Base-by-base conservation (phyloP, 768 basidiomycete species). In the Auriscalpium vulgare region DNA sequence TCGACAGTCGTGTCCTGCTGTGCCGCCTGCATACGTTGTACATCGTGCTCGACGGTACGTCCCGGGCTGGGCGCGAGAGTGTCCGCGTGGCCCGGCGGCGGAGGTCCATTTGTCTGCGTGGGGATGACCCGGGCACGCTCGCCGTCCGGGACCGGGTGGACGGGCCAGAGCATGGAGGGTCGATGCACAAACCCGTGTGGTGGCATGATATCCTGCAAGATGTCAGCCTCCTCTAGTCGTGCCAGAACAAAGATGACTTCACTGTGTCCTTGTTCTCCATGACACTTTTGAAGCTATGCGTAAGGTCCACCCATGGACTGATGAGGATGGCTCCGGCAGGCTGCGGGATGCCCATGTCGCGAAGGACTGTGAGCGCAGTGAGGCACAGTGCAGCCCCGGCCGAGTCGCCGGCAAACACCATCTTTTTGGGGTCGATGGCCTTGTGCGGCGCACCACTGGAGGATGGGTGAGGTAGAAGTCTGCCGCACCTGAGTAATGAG, bases 221-320 rank as follows among this genome's bases (percentile, higher is more conserved):
- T 40, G 16, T 1, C 37, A 16, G 8, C 14, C 45, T 46, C n/a
- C 7, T 11, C 23, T n/a, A 37, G 55, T 29, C 7, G 1, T 14
- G 43, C 21, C 10, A 45, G 16, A 29, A 14, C 17, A 9, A 9
- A 35, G 16, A 67, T 76, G 29, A 29, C 29, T 29, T 47, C 54
- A 83, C 88, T 10, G 85, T 85, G 7, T 71, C 71, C 0, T 77
- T 78, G 64, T 92, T 90, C 46, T 77, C 61, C 72, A 88, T 77
- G 40, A 89, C 81, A 61, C 83, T 85, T 0, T 87, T 86, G 65
- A 94, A 90, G 51, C 82, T 86, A 63, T 92, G 90, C 0, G 88
- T 91, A n/a, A 94, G 72, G 66, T 92, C 89, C 11, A 86, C 81
- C 84, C 90, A 91, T 2, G 90, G 90, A 55, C 83, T 86, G 60